These are phyloP conservation scores for Sclerotinia subarctica DNA, from an alignment of 2,329 filamentous ascomycete species.

Conservation along the genomic window DNA sequence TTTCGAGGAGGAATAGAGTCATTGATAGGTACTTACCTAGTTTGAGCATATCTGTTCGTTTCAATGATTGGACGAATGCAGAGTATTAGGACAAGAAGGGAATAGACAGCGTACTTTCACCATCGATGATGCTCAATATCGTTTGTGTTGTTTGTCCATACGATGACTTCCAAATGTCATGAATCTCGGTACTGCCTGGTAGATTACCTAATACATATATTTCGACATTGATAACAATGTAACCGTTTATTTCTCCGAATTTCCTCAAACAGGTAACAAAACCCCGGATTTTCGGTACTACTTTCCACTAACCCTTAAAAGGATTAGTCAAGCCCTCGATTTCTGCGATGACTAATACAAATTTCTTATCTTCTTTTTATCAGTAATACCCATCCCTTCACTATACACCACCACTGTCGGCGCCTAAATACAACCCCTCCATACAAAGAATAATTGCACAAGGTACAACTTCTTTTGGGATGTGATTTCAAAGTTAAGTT, in stretches of 20 bases:
- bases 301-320: not conserved
- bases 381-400: not conserved
- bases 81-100: no score
- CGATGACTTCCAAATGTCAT: no score
- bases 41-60: no score
- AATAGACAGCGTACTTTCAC: no score
- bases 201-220: not conserved
- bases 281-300: not conserved
- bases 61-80: no score
- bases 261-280: not conserved
- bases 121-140: no score
- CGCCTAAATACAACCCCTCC: not conserved
- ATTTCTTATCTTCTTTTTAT: slow-evolving; percentile 4
- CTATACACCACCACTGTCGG: not conserved
- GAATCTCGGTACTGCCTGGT: not conserved
- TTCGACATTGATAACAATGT: not conserved
- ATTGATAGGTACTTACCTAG: no score
- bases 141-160: no score
- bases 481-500: not conserved
- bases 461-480: not conserved
- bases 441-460: slow-evolving; percentile 4
- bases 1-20: not conserved
- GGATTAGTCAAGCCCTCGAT: not conserved
- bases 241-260: not conserved
- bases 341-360: slow-evolving; percentile 3